Evolutionary conservation across 345 rosid genomes (phyloP).

Genomic region (Rhodomyrtus tomentosa): DNA sequence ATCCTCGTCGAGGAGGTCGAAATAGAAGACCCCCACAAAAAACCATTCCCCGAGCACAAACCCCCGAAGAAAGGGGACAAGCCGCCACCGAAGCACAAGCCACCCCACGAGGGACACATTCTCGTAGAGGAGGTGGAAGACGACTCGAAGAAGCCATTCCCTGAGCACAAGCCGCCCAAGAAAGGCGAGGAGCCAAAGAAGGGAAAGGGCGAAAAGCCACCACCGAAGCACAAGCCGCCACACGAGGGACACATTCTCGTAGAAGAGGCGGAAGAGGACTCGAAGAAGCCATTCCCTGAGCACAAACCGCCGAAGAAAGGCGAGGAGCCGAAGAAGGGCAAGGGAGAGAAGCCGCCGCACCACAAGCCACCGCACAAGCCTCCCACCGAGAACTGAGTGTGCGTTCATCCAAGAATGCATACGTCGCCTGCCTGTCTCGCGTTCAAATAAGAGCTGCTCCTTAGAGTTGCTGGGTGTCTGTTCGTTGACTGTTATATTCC

Average conservation of each 20-base stretch:
- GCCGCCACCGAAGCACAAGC: constrained; percentile 3
- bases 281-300: neutral
- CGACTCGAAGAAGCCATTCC: neutral
- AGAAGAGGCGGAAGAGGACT: neutral
- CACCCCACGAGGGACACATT: constrained; percentile 3
- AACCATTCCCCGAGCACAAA: neutral
- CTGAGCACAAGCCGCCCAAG: neutral
- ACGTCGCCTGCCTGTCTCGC: neutral
- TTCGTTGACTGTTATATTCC: neutral
- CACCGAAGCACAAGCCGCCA: neutral
- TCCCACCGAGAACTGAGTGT: neutral
- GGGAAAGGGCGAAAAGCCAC: neutral
- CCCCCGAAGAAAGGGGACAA: neutral
- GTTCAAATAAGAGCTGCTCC: neutral
- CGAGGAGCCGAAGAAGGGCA: neutral
- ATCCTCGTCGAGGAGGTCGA: neutral
- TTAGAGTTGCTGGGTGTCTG: neutral
- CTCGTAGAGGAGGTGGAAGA: neutral
- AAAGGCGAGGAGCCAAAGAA: neutral
- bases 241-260: neutral
- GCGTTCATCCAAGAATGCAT: neutral
- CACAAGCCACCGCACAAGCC: constrained; percentile 3
- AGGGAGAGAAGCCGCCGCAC: constrained; percentile 6
- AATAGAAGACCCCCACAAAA: neutral
- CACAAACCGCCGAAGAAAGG: neutral